Percentiles rank a stretch among this genome's conserved stretches.
phyloP scores from a whole-genome alignment of 2,329 filamentous ascomycete genomes.

The Fonsecaea multimorphosa region DNA sequence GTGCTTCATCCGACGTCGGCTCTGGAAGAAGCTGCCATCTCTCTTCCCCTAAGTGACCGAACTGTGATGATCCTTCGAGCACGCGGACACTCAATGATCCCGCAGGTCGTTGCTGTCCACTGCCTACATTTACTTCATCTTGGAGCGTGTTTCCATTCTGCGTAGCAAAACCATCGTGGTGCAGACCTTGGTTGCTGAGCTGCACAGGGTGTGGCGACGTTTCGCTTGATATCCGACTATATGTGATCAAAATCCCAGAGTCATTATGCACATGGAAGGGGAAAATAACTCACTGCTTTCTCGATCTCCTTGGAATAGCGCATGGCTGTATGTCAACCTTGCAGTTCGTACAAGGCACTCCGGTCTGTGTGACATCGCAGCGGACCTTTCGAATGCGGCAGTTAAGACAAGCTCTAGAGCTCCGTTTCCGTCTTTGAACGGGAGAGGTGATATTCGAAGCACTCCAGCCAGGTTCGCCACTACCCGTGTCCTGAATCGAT shows the following conservation, averaged over 20 bases:
- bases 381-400: not conserved
- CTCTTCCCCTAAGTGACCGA: not conserved
- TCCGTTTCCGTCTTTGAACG: not conserved
- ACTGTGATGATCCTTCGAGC: no score
- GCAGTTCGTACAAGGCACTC: not conserved
- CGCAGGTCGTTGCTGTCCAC: not conserved
- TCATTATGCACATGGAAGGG: not conserved
- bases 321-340: slow-evolving; percentile 2
- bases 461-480: not conserved
- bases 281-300: not conserved
- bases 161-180: not conserved
- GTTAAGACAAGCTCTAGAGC: not conserved
- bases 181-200: not conserved
- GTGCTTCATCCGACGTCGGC: not conserved
- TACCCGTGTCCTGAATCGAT: not conserved
- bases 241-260: not conserved
- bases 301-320: not conserved
- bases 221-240: not conserved
- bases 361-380: not conserved
- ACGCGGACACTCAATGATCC: no score
- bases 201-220: not conserved
- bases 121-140: not conserved
- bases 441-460: not conserved
- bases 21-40: not conserved
- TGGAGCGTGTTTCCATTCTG: not conserved